Evolutionary conservation across 73 alveolate genomes (phyloP).

Genomic region (Paramecium caudatum): DNA sequence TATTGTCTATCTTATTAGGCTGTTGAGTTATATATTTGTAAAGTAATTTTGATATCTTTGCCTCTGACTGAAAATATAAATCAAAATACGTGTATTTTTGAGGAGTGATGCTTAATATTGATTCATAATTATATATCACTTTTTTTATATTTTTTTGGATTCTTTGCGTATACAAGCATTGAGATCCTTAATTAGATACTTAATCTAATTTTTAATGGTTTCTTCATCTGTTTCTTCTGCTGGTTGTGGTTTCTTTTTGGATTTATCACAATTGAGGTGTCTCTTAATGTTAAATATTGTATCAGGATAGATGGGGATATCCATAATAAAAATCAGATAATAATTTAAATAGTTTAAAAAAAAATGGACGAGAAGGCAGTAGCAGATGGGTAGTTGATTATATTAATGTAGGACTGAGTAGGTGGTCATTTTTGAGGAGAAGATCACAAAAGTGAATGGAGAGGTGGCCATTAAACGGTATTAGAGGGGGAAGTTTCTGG

Average conservation of each 20-base stretch:
- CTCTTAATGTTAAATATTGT: constrained; percentile 49
- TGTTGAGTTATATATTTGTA: constrained; percentile 25
- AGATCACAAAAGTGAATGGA: constrained; percentile 85
- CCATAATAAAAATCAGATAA: constrained; percentile 60
- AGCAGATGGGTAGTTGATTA: not conserved
- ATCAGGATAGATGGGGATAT: constrained; percentile 66
- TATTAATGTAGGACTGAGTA: constrained; percentile 43
- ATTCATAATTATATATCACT: constrained; percentile 36
- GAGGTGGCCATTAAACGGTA: constrained; percentile 87
- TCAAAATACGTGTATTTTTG: constrained; percentile 9
- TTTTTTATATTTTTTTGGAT: constrained; percentile 36
- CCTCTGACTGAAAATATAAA: not conserved
- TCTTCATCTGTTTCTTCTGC: constrained; percentile 26
- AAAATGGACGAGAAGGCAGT: constrained; percentile 20
- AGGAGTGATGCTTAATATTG: constrained; percentile 5
- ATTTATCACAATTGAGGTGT: constrained; percentile 26
- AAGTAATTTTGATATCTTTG: not conserved
- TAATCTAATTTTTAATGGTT: not conserved
- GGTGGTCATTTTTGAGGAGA: constrained; percentile 87
- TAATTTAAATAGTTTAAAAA: constrained; percentile 53
- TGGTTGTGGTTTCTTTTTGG: no score
- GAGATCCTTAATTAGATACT: not conserved
- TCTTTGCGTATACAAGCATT: not conserved
- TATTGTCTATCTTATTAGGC: constrained; percentile 15
- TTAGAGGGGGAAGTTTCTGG: constrained; percentile 88